These are phyloP conservation scores for Trichoderma pleuroti DNA, from an alignment of 2,329 filamentous ascomycete genomes.

Conservation along the genomic window DNA sequence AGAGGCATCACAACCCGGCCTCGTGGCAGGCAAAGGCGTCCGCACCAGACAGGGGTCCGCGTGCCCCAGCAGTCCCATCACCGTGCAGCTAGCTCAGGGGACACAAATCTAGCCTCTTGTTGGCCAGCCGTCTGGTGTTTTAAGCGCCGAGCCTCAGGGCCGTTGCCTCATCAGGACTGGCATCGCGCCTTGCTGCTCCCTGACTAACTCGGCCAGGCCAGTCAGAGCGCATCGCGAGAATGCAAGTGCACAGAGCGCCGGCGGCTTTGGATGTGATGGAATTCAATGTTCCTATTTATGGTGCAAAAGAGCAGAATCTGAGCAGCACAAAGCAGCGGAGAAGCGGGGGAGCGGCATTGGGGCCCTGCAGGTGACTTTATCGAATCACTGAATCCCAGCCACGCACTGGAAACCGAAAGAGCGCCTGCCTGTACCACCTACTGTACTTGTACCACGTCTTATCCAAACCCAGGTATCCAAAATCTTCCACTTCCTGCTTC, in stretches of 20 bases:
- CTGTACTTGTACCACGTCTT: not conserved
- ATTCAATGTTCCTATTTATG: constrained; percentile 10
- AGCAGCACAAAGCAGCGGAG: not conserved
- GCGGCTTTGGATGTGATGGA: constrained; percentile 14
- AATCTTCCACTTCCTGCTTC: not conserved
- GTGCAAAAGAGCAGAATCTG: not conserved
- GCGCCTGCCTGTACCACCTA: not conserved
- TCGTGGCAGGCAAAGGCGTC: not conserved
- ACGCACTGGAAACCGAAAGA: not conserved
- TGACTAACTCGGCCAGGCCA: constrained; percentile 14
- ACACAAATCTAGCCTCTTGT: constrained; percentile 13
- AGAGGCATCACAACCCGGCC: not conserved
- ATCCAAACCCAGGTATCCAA: not conserved
- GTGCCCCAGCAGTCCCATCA: constrained; percentile 12
- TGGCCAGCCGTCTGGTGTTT: constrained; percentile 17
- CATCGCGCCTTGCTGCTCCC: not conserved
- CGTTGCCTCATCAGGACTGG: constrained; percentile 20
- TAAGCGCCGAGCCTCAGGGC: constrained; percentile 25
- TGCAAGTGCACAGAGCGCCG: not conserved
- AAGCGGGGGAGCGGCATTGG: not conserved
- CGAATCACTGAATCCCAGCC: not conserved
- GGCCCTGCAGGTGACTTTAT: not conserved
- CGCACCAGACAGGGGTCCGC: not conserved
- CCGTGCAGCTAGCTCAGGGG: constrained; percentile 16
- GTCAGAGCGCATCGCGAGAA: constrained; percentile 6